Evolutionary conservation across 768 basidiomycete species (phyloP).

Genomic region (Russula compacta): DNA sequence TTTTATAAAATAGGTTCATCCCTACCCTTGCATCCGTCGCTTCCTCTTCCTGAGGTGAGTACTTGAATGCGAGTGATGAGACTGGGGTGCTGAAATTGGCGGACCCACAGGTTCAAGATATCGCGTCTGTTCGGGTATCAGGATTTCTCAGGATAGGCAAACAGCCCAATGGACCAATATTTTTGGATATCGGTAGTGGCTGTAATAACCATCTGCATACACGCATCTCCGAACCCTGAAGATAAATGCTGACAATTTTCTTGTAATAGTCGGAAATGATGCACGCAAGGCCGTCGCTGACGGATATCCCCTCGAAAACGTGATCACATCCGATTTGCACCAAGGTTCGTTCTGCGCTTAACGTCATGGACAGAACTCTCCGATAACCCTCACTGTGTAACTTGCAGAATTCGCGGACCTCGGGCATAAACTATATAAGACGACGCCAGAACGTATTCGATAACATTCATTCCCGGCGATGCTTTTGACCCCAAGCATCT

Average conservation of each 20-base stretch:
- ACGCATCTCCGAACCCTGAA: too few species aligned
- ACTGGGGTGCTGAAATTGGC: neutral
- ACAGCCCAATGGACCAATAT: constrained; percentile 30
- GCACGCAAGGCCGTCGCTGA: constrained; percentile 34
- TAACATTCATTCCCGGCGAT: constrained; percentile 47
- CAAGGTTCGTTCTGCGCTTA: constrained; percentile 25
- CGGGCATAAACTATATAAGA: constrained; percentile 52
- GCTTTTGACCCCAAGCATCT: constrained; percentile 40
- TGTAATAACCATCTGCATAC: constrained; percentile 23
- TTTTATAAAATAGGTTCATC: neutral
- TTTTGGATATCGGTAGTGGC: constrained; percentile 40
- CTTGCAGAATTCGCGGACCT: constrained; percentile 48
- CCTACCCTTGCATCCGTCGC: constrained; percentile 4
- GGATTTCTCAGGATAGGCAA: constrained; percentile 26
- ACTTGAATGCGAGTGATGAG: neutral
- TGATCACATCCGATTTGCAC: constrained; percentile 32
- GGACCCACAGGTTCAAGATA: constrained; percentile 1
- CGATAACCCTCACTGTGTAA: neutral
- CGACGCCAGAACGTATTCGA: constrained; percentile 45
- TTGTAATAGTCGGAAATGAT: constrained; percentile 34
- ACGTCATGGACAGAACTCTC: neutral
- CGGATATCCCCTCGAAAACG: constrained; percentile 34
- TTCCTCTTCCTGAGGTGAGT: constrained; percentile 4
- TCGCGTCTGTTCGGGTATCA: neutral
- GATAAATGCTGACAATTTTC: neutral